Conservation (phyloP, 2,329 filamentous ascomycete genomes). For the Nigrograna mackinnonii region DNA sequence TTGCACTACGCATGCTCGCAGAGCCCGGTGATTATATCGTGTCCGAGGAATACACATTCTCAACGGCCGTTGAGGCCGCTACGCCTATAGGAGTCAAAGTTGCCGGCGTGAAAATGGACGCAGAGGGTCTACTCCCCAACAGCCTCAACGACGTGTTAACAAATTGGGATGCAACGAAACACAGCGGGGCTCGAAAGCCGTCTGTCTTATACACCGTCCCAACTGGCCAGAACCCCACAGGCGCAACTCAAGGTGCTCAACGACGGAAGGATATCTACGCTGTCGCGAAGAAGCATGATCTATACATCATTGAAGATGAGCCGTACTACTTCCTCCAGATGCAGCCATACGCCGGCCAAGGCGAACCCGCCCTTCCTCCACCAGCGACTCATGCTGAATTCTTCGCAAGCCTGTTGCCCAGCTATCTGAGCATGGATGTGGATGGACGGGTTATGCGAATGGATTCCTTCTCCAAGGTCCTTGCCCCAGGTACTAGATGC, state of each 20-base stretch:
- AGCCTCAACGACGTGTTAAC: neutral
- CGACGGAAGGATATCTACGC: neutral
- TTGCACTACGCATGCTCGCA: neutral
- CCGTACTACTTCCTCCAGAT: constrained; percentile 1
- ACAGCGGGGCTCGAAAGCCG: neutral
- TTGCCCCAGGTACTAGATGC: constrained; percentile 32
- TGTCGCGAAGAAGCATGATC: neutral
- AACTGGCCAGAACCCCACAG: neutral
- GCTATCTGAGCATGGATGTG: constrained; percentile 38
- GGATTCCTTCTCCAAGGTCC: constrained; percentile 35
- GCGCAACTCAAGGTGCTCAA: neutral
- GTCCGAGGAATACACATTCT: neutral
- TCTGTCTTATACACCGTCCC: neutral
- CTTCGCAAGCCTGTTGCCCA: constrained; percentile 13
- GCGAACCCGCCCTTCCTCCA: neutral
- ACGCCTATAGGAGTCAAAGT: neutral
- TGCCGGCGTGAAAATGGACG: neutral
- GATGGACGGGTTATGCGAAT: constrained; percentile 35
- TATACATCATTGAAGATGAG: neutral
- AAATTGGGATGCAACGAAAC: neutral
- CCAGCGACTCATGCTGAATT: neutral
- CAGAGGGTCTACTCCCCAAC: neutral
- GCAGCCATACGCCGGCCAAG: neutral
- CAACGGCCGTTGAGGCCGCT: neutral
- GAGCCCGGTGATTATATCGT: neutral